Percentiles rank a stretch among this genome's conserved stretches.
phyloP scores from a whole-genome alignment of 257 asterid species.

The Ehretia macrophylla region DNA sequence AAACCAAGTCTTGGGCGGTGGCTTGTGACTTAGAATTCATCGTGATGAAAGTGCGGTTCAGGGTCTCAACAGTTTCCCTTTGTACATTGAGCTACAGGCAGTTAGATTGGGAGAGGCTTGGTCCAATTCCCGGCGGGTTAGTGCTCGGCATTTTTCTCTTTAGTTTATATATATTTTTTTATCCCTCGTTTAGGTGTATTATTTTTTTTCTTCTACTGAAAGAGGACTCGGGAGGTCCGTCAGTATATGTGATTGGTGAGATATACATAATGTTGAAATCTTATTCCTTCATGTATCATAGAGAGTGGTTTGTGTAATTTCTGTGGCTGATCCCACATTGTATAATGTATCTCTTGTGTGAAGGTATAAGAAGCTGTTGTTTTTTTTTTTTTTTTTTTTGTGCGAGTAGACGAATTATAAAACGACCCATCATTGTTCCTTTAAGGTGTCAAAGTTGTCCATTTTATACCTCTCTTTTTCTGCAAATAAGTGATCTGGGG shows the following conservation, averaged over 20 bases:
- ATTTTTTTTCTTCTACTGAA: constrained; percentile 22
- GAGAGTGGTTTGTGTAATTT: constrained; percentile 42
- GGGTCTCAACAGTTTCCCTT: constrained; percentile 20
- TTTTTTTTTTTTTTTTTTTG: too few species aligned
- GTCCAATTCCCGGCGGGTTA: constrained; percentile 25
- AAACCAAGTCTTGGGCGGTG: constrained; percentile 2
- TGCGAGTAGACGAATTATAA: too few species aligned
- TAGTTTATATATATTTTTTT: constrained; percentile 20
- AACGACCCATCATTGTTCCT: too few species aligned
- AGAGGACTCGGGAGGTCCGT: constrained; percentile 16
- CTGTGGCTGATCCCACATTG: constrained; percentile 12
- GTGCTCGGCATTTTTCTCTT: constrained; percentile 24
- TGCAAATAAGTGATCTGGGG: too few species aligned
- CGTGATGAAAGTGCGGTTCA: constrained; percentile 19
- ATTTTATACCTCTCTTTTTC: too few species aligned
- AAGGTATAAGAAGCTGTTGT: neutral
- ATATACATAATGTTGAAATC: constrained; percentile 17
- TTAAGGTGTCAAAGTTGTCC: too few species aligned
- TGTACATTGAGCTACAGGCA: constrained; percentile 48
- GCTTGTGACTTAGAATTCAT: constrained; percentile 6
- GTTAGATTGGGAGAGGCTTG: constrained; percentile 21
- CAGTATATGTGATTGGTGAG: constrained; percentile 38
- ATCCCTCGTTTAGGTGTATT: constrained; percentile 37
- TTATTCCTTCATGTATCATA: constrained; percentile 41
- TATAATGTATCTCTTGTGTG: constrained; percentile 12